These are phyloP conservation scores for Buddleja alternifolia DNA, from an alignment of 257 asterid genomes.

Conservation along the genomic window DNA sequence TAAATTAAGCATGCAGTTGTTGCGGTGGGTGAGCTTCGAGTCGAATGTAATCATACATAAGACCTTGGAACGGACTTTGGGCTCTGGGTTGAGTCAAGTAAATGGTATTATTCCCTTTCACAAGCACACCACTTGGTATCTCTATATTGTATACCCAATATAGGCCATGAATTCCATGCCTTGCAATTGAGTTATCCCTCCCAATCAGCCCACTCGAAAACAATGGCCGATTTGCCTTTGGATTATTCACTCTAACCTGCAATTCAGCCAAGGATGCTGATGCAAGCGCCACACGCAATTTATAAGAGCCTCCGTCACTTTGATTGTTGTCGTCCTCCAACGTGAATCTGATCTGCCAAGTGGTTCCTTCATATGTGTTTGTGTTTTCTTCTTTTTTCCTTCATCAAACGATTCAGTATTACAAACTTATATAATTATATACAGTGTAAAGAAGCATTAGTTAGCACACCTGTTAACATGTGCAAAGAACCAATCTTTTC, in stretches of 20 bases:
- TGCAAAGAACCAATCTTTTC: conserved; percentile 78
- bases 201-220: conserved; percentile 76
- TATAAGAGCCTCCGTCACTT: conserved; percentile 44
- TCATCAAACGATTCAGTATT: conserved; percentile 6
- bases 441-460: no score
- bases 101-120: conserved; percentile 55
- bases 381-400: conserved; percentile 57
- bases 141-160: conserved; percentile 62
- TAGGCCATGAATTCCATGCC: conserved; percentile 78
- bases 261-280: conserved; percentile 64
- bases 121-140: conserved; percentile 37
- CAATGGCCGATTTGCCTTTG: conserved; percentile 44
- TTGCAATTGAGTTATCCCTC: conserved; percentile 77
- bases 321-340: conserved; percentile 42
- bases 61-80: conserved; percentile 59
- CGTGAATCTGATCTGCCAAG: conserved; percentile 77
- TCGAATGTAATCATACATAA: conserved; percentile 84
- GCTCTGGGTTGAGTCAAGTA: conserved; percentile 60
- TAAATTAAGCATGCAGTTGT: no score
- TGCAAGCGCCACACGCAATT: conserved; percentile 69
- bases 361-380: conserved; percentile 54
- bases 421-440: no score
- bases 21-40: conserved; percentile 53
- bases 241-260: conserved; percentile 79
- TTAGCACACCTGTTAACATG: conserved; percentile 57